Percentiles rank a stretch among this genome's conserved stretches.
These are phyloP conservation scores for Climacium dendroides DNA, from an alignment of 225 moss, liverwort and hornwort genomes.

Conservation along the genomic window DNA sequence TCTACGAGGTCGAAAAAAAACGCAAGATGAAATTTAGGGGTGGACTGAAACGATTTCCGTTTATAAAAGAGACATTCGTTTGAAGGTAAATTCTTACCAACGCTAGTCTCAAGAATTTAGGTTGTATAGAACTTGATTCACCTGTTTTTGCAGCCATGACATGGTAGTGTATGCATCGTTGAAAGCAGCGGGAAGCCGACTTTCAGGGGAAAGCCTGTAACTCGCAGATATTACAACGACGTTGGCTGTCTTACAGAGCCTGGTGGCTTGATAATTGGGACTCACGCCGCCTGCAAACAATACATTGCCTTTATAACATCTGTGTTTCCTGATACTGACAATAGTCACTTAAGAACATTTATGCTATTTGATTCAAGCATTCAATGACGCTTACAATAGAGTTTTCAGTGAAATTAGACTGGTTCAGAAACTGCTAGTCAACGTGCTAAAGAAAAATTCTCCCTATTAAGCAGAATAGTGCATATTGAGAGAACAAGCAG, in stretches of 20 bases:
- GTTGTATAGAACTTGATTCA: not conserved
- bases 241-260: constrained; percentile 24
- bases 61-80: not conserved
- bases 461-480: not conserved
- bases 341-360: not conserved
- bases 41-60: not conserved
- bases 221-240: constrained; percentile 30
- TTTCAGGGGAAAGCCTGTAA: constrained; percentile 39
- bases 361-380: not conserved
- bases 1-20: not conserved
- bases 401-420: not conserved
- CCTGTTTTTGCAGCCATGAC: constrained; percentile 41
- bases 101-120: not conserved
- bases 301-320: not conserved
- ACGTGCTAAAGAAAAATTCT: not conserved
- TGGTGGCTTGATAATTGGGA: constrained; percentile 16
- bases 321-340: not conserved
- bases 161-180: constrained; percentile 18
- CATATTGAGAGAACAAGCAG: not conserved
- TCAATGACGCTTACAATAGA: not conserved
- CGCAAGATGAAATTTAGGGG: not conserved
- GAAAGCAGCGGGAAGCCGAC: constrained; percentile 23
- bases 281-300: constrained; percentile 19
- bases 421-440: not conserved
- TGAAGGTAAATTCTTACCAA: not conserved